Evolutionary conservation across 2,329 filamentous ascomycete species (phyloP), one percentile per base, ranked within the genome.

Genomic region (Fusarium coffeatum): DNA sequence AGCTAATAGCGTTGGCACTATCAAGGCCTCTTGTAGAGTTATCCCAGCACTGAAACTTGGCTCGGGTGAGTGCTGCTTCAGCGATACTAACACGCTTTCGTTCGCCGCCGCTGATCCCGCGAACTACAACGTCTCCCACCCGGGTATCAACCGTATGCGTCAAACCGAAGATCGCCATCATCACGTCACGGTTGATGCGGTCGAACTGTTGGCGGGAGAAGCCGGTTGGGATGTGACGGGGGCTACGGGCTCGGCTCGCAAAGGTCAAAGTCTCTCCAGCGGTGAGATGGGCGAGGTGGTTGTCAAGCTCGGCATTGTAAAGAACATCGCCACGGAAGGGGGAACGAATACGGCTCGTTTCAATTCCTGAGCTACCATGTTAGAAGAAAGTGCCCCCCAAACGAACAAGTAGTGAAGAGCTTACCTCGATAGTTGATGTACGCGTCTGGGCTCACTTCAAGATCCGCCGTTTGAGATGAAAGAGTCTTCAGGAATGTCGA

Each of bases 101-200:
- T 79, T 95, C 92, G 54, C 92, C 92, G 69, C 92, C 92, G 49
- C 89, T 92, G 0, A 94, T 89, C 76, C 92, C 92, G 42, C 91
- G 87, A 7, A 91, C 85, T 69, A 81, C 84, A 65, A 90, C 88
- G 70, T 93, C 88, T 18, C 92, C 92, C 3, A 94, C 91, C 1
- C 88, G 83, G 0, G 92, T 94, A 71, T 92, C 86, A 69, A 87
- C 88, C 0, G 92, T 93, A 72, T 94, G 92, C 10, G 83, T 85
- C 59, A 94, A 93, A 5, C 90, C 91, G 66, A 94, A 94, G 80
- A 94, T 92, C 72, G 89, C 90, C 77, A 93, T 80, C 59, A 94
- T 80, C 1, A 91, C 90, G 53, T 89, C 86, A 11, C 72, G 72
- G 64, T 73, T 68, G 66, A 76, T 76, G 8, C 40, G 70, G 5